Conservation (phyloP, 495 filamentous ascomycete species). For the Hypomontagnella submonticulosa region DNA sequence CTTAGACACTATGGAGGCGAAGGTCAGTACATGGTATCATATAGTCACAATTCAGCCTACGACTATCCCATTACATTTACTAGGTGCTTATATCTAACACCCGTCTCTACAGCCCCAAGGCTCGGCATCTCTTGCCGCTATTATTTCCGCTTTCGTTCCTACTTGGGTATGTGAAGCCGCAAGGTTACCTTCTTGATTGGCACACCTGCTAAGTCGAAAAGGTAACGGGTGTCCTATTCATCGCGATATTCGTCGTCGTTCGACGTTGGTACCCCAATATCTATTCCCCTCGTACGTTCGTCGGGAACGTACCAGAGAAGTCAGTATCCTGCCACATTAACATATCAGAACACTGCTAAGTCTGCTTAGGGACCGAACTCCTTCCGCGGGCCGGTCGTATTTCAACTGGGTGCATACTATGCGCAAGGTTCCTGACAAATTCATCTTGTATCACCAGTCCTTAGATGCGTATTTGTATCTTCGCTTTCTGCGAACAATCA, state of each 20-base stretch:
- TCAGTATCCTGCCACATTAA: constrained; percentile 12
- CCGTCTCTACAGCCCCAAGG: constrained; percentile 36
- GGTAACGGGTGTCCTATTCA: constrained; percentile 39
- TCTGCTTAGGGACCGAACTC: constrained; percentile 41
- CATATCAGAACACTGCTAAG: constrained; percentile 26
- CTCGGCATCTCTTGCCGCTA: constrained; percentile 44
- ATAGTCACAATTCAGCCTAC: not conserved
- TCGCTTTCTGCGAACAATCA: constrained; percentile 78
- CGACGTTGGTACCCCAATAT: constrained; percentile 43
- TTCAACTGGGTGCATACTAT: constrained; percentile 73
- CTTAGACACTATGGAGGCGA: constrained; percentile 11
- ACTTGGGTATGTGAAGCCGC: constrained; percentile 38
- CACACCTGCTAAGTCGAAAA: constrained; percentile 23
- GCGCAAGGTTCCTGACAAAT: constrained; percentile 68
- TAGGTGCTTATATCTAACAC: constrained; percentile 29
- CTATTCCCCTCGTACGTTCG: constrained; percentile 45
- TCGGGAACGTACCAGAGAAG: constrained; percentile 48
- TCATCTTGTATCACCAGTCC: constrained; percentile 72
- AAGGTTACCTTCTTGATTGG: not conserved
- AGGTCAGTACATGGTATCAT: not conserved
- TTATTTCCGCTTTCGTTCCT: constrained; percentile 45
- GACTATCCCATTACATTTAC: not conserved
- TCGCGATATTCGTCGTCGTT: constrained; percentile 45
- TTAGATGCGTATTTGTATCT: constrained; percentile 82
- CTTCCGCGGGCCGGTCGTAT: constrained; percentile 30